Evolutionary conservation across 192 early-diverging fungal genomes (phyloP).

Genomic region (Kappamyces sp.): DNA sequence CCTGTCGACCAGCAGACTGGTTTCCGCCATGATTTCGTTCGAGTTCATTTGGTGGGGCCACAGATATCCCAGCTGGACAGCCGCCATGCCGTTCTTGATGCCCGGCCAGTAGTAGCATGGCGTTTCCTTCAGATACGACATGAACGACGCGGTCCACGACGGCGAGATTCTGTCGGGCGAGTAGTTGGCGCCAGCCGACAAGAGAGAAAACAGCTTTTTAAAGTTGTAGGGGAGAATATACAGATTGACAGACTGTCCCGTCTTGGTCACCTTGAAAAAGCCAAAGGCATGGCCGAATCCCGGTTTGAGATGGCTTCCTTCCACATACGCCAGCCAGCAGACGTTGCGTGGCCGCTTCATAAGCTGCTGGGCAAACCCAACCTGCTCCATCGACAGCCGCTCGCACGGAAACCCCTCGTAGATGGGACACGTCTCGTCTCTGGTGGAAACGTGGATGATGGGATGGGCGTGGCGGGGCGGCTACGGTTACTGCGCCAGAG

Average conservation of each 20-base stretch:
- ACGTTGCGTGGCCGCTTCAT: slow-evolving; percentile 41
- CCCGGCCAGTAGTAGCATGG: slow-evolving; percentile 58
- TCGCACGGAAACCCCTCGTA: slow-evolving; percentile 70
- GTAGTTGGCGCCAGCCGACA: slow-evolving; percentile 26
- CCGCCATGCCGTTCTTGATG: slow-evolving; percentile 35
- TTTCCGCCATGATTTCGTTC: not conserved
- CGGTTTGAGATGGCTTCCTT: slow-evolving; percentile 54
- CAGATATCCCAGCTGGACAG: slow-evolving; percentile 27
- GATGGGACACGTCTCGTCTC: slow-evolving; percentile 51
- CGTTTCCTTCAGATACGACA: slow-evolving; percentile 56
- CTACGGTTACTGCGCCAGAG: slow-evolving; percentile 13
- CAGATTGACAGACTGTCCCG: slow-evolving; percentile 62
- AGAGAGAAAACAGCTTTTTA: slow-evolving; percentile 60
- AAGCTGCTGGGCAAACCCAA: slow-evolving; percentile 54
- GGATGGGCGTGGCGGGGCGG: slow-evolving; percentile 60
- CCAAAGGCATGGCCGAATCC: slow-evolving; percentile 68
- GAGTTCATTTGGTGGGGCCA: slow-evolving; percentile 24
- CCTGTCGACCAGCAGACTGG: slow-evolving; percentile 2
- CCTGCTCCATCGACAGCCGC: slow-evolving; percentile 64
- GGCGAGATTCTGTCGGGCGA: slow-evolving; percentile 19
- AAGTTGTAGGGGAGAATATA: slow-evolving; percentile 77
- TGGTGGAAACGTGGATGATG: slow-evolving; percentile 47
- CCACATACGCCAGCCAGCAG: slow-evolving; percentile 55
- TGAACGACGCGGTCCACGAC: slow-evolving; percentile 19
- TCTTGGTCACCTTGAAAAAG: slow-evolving; percentile 60